Percentiles rank a stretch among this genome's conserved stretches.
phyloP scores from a whole-genome alignment of 352 stramenopile genomes.

The Plasmopara muralis region DNA sequence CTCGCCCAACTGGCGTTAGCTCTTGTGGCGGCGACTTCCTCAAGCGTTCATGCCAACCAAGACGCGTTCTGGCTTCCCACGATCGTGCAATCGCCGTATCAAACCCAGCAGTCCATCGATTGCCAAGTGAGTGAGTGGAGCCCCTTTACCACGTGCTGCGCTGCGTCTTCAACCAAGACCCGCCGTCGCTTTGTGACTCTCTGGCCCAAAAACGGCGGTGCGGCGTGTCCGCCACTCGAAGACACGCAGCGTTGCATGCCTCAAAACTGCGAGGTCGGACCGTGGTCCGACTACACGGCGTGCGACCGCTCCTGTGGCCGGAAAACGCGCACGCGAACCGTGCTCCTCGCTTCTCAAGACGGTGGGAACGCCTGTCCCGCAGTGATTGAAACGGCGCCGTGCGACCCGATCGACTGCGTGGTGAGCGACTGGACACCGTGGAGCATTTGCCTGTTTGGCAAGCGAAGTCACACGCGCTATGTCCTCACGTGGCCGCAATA shows the following conservation, averaged over 20 bases:
- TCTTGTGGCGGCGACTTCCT: slow-evolving; percentile 1
- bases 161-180: slow-evolving; percentile 28
- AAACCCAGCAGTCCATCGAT: slow-evolving; percentile 2
- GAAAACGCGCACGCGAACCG: slow-evolving; percentile 28
- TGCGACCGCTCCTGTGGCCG: slow-evolving; percentile 26
- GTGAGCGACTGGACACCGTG: slow-evolving; percentile 37
- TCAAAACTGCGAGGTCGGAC: slow-evolving; percentile 33
- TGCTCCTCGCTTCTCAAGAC: slow-evolving; percentile 22
- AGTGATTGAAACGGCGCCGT: slow-evolving; percentile 24
- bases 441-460: slow-evolving; percentile 29
- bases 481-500: slow-evolving; percentile 32
- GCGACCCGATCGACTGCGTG: slow-evolving; percentile 41
- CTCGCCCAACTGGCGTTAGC: slow-evolving; percentile 9
- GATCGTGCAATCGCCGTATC: slow-evolving; percentile 1
- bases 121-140: slow-evolving; percentile 28
- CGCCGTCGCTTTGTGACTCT: slow-evolving; percentile 31
- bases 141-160: slow-evolving; percentile 27
- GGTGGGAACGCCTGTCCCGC: slow-evolving; percentile 23
- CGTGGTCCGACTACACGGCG: slow-evolving; percentile 24
- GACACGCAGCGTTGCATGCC: slow-evolving; percentile 39
- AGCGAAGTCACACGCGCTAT: slow-evolving; percentile 29
- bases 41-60: slow-evolving; percentile 5
- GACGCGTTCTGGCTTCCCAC: slow-evolving; percentile 12
- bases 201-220: slow-evolving; percentile 24
- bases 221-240: slow-evolving; percentile 31